phyloP scores from a whole-genome alignment of 2,329 filamentous ascomycete genomes.

The Pseudomassariella vexata region DNA sequence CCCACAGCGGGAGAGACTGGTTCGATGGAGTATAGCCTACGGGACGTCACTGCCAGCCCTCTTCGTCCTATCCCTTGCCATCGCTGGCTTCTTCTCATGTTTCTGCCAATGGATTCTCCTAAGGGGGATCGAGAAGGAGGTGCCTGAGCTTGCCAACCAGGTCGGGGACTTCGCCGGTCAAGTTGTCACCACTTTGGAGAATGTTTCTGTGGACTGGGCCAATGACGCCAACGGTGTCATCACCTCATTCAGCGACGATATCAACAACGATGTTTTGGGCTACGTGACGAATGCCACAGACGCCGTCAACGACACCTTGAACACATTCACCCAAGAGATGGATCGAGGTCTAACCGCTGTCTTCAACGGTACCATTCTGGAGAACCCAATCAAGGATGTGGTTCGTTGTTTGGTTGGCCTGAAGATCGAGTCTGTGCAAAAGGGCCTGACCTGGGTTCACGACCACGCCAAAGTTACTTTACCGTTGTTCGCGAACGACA shows the following conservation, averaged over 20 bases:
- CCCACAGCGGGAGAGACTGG: conserved; percentile 61
- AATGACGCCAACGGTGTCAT: conserved; percentile 70
- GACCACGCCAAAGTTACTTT: conserved; percentile 80
- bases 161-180: conserved; percentile 75
- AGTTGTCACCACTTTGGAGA: conserved; percentile 66
- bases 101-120: conserved; percentile 80
- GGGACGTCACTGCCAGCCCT: conserved; percentile 78
- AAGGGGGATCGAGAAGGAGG: conserved; percentile 63
- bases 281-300: conserved; percentile 81
- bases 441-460: conserved; percentile 88
- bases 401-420: conserved; percentile 82
- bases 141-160: conserved; percentile 67
- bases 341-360: conserved; percentile 65
- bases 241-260: conserved; percentile 61
- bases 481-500: conserved; percentile 70
- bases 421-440: conserved; percentile 79
- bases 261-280: conserved; percentile 80
- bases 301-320: conserved; percentile 81
- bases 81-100: conserved; percentile 78
- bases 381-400: conserved; percentile 71
- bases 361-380: conserved; percentile 77
- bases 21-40: conserved; percentile 81
- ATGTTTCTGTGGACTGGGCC: conserved; percentile 73
- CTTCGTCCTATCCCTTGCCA: conserved; percentile 77
- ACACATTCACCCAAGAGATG: conserved; percentile 74